A percentile compares a stretch with the other conserved stretches of the same genome.
Conservation (phyloP, 2,329 filamentous ascomycete genomes). For the Botrytis fragariae region DNA sequence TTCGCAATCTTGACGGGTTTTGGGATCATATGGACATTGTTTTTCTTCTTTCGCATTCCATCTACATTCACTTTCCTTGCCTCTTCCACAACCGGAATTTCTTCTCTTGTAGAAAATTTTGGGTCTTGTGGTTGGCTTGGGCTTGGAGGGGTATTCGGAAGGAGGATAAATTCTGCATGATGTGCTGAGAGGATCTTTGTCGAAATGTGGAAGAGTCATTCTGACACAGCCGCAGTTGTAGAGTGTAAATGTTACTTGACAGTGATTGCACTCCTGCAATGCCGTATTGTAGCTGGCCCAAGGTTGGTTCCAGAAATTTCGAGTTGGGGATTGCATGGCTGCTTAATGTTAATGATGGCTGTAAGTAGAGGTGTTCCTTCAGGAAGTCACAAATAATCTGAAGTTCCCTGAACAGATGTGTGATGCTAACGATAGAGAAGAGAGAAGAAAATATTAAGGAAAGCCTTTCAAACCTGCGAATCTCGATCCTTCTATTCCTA, state of each 20-base stretch:
- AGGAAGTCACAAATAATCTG: rapidly evolving
- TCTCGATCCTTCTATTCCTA: background rate
- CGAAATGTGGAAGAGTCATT: background rate
- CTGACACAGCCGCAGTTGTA: background rate
- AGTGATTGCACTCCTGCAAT: background rate
- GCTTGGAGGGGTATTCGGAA: background rate
- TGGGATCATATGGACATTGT: background rate
- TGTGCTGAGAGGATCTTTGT: background rate
- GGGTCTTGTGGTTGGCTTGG: background rate
- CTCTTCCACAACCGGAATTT: background rate
- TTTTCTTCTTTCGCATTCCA: background rate
- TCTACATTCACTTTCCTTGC: no score
- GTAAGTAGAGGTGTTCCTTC: background rate
- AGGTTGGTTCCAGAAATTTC: background rate
- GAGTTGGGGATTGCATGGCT: background rate
- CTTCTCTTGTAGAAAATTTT: background rate
- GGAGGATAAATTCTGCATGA: background rate
- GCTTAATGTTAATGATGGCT: background rate
- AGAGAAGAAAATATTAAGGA: background rate
- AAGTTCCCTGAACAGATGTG: background rate
- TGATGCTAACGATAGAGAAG: background rate
- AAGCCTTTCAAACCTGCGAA: background rate
- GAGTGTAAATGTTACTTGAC: background rate
- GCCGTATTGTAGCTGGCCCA: background rate
- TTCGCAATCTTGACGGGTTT: background rate